phyloP scores from a whole-genome alignment of 2,329 filamentous ascomycete genomes.

The Orbilia ellipsospora region DNA sequence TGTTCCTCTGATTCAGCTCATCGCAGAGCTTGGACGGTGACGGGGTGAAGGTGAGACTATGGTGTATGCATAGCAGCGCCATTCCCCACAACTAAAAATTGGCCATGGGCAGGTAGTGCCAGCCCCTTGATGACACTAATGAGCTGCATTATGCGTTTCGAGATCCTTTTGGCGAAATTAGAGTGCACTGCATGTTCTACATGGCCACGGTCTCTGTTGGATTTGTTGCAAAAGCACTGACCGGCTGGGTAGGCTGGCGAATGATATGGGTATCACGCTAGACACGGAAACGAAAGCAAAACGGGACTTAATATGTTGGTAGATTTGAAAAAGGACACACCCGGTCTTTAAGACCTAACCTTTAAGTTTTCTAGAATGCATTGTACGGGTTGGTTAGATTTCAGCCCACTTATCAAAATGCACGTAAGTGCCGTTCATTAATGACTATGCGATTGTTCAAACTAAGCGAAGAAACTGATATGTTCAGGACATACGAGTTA shows the following conservation, averaged over 20 bases:
- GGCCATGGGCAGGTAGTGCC: not conserved
- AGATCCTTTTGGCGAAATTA: conserved; percentile 13
- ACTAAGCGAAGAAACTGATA: not conserved
- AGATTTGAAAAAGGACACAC: conserved; percentile 4
- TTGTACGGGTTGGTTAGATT: conserved; percentile 4
- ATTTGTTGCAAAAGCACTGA: conserved; percentile 18
- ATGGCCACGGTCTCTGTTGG: conserved; percentile 12
- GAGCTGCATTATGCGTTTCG: conserved; percentile 18
- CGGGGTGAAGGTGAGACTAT: conserved; percentile 36
- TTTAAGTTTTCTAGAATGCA: conserved; percentile 5
- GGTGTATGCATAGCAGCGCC: conserved; percentile 15
- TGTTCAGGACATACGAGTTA: too few species aligned
- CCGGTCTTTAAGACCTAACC: conserved; percentile 13
- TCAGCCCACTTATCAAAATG: conserved; percentile 22
- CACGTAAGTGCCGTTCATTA: too few species aligned
- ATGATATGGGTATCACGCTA: not conserved
- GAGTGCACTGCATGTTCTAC: too few species aligned
- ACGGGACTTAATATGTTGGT: not conserved
- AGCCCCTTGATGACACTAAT: conserved; percentile 3
- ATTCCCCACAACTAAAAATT: conserved; percentile 16
- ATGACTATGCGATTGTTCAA: not conserved
- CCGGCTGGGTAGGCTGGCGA: not conserved
- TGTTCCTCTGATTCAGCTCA: conserved; percentile 25
- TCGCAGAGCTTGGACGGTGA: conserved; percentile 43
- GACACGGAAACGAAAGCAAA: conserved; percentile 15